Evolutionary conservation across 1,139 yeast genomes (phyloP).

Genomic region (Suhomyces taliae): DNA sequence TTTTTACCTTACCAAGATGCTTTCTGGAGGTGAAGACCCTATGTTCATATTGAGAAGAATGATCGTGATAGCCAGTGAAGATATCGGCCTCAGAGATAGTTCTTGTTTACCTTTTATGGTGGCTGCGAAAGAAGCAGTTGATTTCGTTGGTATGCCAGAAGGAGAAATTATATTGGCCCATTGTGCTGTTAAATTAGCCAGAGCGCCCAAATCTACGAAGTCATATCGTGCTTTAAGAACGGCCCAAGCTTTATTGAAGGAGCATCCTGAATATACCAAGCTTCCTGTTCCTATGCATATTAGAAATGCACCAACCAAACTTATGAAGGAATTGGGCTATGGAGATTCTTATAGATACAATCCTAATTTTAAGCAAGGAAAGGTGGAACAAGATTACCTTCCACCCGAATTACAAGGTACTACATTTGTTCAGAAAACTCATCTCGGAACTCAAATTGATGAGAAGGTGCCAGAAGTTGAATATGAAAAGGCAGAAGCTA

Average conservation of each 20-base stretch:
- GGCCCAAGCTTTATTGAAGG: slow-evolving; percentile 57
- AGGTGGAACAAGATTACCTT: slow-evolving; percentile 67
- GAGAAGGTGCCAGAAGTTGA: slow-evolving; percentile 22
- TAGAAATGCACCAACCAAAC: slow-evolving; percentile 88
- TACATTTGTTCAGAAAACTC: slow-evolving; percentile 39
- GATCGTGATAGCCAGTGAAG: slow-evolving; percentile 92
- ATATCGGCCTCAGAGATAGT: slow-evolving; percentile 81
- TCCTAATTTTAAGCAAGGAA: slow-evolving; percentile 73
- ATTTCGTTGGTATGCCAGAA: slow-evolving; percentile 95
- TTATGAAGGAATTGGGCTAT: slow-evolving; percentile 88
- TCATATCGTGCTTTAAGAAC: slow-evolving; percentile 76
- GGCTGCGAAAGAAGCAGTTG: slow-evolving; percentile 82
- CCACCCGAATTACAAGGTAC: slow-evolving; percentile 48
- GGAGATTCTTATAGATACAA: slow-evolving; percentile 84
- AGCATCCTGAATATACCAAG: slow-evolving; percentile 62
- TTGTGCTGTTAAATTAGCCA: slow-evolving; percentile 84
- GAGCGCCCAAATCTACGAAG: slow-evolving; percentile 82
- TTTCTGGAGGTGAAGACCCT: slow-evolving; percentile 93
- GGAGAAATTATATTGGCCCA: slow-evolving; percentile 89
- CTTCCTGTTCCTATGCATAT: slow-evolving; percentile 77
- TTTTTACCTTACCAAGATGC: slow-evolving; percentile 83
- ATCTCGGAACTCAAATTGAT: slow-evolving; percentile 35
- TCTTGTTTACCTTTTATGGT: slow-evolving; percentile 83
- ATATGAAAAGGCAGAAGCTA: slow-evolving; percentile 21
- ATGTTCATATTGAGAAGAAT: slow-evolving; percentile 86